Base-by-base conservation (phyloP, 1,284 basidiomycete species). In the Ceratobasidium papillatum region DNA sequence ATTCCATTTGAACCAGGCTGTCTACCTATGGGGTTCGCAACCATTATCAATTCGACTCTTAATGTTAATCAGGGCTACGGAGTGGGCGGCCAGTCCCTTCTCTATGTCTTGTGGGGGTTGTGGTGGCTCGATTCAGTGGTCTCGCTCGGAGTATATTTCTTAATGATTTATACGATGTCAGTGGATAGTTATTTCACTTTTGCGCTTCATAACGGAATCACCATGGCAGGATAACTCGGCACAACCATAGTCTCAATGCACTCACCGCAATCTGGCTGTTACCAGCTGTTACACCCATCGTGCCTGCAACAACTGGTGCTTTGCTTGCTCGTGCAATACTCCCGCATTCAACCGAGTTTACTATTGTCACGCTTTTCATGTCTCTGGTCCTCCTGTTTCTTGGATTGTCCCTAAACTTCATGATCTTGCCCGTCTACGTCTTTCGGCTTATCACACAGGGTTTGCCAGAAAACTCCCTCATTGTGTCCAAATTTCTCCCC, bases 41-140 rank as follows among this genome's bases (percentile, higher is more conserved):
- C 68, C 17, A 61, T 72, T 30, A 72, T 72, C 51, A 72, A 72
- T 47, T 41, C 54, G n/a, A n/a, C 56, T n/a, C 68, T 72, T 0
- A 49, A 61, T 14, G n/a, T 72, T 22, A 45, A 61, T 12, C 38
- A 69, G 17, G 25, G 3, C 14, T 72, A 72, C 49, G 54, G 41
- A 34, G 9, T 61, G 1, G 68, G 56, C 27, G 54, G 56, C 2
- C 9, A 38, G 7, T n/a, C 68, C 4, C 22, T 61, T 47, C 43
- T 72, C 41, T 61, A 72, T 49, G 7, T 11, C 11, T 22, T 72
- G 14, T 61, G 68, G 68, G 56, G 68, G 14, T 32, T 61, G 8
- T 61, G 68, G 68, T 72, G 68, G 56, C 43, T 72, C 19, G 41
- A 72, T 22, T 45, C 47, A 27, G 27, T 47, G 3, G 27, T 58